Percentiles rank a stretch among this genome's conserved stretches.
Conservation (phyloP, 257 asterid species). For the Solanum tacnaense region DNA sequence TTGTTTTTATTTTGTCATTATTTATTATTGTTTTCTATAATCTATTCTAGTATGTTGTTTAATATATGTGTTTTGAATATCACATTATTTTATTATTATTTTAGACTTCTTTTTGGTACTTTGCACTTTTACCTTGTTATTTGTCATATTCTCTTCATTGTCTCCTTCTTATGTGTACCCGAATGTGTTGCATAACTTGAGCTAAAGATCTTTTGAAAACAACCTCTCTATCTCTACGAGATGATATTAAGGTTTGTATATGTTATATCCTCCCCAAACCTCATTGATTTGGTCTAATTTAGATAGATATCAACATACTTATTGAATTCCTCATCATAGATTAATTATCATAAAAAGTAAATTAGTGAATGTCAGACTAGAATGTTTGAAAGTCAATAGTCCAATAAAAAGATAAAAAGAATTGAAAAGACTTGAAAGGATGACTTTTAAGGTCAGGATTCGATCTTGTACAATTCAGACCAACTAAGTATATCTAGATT, state of each 20-base stretch:
- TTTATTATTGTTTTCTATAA: too few relatives aligned
- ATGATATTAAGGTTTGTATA: too few relatives aligned
- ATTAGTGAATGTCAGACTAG: not conserved
- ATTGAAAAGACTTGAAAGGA: not conserved
- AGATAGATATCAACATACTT: not conserved
- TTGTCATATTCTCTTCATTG: not conserved
- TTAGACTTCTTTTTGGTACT: not conserved
- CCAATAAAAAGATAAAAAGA: not conserved
- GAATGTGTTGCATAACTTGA: not conserved
- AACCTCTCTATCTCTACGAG: too few relatives aligned
- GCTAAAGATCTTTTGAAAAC: too few relatives aligned
- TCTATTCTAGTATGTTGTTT: not conserved
- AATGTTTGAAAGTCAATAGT: not conserved
- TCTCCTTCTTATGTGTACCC: not conserved
- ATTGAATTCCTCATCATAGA: not conserved
- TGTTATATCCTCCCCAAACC: too few relatives aligned
- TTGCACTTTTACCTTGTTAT: not conserved
- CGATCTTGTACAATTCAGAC: not conserved
- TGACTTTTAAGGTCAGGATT: too few relatives aligned
- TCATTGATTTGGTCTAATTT: not conserved
- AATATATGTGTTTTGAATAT: not conserved
- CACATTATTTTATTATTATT: not conserved
- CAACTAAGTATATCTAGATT: not conserved
- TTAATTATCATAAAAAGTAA: not conserved
- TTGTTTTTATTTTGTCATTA: not conserved